Base-by-base conservation (phyloP, 2,329 filamentous ascomycete genomes). In the Grosmannia clavigera region DNA sequence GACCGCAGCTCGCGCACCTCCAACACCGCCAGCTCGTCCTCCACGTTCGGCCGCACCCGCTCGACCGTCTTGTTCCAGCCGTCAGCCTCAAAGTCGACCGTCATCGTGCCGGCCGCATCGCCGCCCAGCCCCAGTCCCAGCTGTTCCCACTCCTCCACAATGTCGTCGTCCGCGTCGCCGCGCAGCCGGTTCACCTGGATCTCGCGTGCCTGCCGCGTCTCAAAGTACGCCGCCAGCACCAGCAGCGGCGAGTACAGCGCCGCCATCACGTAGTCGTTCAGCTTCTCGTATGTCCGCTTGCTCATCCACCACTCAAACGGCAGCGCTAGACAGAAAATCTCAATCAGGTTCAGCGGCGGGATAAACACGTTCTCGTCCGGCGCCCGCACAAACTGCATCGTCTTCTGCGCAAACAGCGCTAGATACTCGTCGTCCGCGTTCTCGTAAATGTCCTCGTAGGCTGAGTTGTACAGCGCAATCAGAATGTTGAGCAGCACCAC, bases 361-460 rank as follows among this genome's bases (percentile, higher is more conserved):
- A 99, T 96, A 74, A 94, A 99, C 60, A 99, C 94, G 66, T 99
- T 99, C 72, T 99, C 94, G 67, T 99, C 94, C 0, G 94, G 94
- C 0, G 94, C 94, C 56, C 94, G 89, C 22, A 97, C 90, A 68
- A 96, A 99, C 68, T 95, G 91, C 81, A 97, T 90, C 0, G 94
- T 96, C 74, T 96, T 96, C 66, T 95, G 88, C 0, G 90, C 82
- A 73, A 96, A 96, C 3, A 97, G 81, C 0, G 91, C 92, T 70
- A 99, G 85, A 73, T 91, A 99, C 72, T 99, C 94, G 71, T 99
- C 94, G 65, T 90, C 87, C 5, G 94, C 91, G 69, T 99, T 92
- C 54, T 88, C 86, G 67, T 92, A 95, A 62, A 96, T 95, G 71
- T 96, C 91, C 69, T 95, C 88, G 70, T 99, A 97, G 2, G 94